Percentiles rank a stretch among this genome's conserved stretches.
These are phyloP conservation scores for Mucor sp. DNA, from an alignment of 371 early-diverging fungal species.

Conservation along the genomic window DNA sequence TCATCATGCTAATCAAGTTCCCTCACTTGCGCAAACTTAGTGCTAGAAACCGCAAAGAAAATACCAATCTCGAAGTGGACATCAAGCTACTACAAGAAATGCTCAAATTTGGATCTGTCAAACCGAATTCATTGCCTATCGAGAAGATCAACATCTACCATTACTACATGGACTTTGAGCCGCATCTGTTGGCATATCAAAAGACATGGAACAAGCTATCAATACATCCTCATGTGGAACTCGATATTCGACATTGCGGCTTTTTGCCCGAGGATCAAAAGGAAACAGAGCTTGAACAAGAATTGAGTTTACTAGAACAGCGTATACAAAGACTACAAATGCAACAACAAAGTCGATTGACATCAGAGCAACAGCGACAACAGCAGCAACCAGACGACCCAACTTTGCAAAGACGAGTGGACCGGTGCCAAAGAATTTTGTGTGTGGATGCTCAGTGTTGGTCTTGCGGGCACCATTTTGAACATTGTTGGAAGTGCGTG, in stretches of 20 bases:
- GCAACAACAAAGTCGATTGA: neutral
- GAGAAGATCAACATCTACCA: slow-evolving; percentile 38
- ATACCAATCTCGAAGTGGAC: slow-evolving; percentile 40
- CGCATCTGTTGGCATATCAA: slow-evolving; percentile 33
- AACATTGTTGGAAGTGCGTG: slow-evolving; percentile 33
- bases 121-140: slow-evolving; percentile 24
- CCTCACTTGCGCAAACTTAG: slow-evolving; percentile 34
- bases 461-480: slow-evolving; percentile 33
- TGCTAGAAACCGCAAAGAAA: slow-evolving; percentile 37
- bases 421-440: slow-evolving; percentile 28
- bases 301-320: slow-evolving; percentile 17
- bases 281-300: slow-evolving; percentile 11
- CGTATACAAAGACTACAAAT: slow-evolving; percentile 10
- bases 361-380: neutral
- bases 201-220: slow-evolving; percentile 38
- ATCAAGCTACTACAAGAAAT: slow-evolving; percentile 43
- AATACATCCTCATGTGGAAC: slow-evolving; percentile 23
- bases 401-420: neutral
- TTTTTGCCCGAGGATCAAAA: slow-evolving; percentile 18
- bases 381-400: neutral
- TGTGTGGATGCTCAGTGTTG: slow-evolving; percentile 28
- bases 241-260: slow-evolving; percentile 37
- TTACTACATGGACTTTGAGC: slow-evolving; percentile 39
- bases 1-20: slow-evolving; percentile 52
- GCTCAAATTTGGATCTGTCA: slow-evolving; percentile 26